These are phyloP conservation scores for Apocynum venetum DNA, from an alignment of 257 asterid genomes.

Conservation along the genomic window DNA sequence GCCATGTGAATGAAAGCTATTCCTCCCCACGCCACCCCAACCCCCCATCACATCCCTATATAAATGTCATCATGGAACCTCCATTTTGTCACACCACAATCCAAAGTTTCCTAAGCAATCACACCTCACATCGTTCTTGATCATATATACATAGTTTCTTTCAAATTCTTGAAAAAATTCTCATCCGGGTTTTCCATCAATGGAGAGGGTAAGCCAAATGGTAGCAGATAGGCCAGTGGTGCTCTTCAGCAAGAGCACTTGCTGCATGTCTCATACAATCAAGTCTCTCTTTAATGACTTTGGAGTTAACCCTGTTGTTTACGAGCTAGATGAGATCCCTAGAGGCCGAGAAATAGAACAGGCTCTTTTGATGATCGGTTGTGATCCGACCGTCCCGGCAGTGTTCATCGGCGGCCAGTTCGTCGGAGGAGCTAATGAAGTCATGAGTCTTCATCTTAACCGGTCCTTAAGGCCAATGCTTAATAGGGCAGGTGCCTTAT, in stretches of 20 bases:
- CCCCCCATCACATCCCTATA: constrained; percentile 24
- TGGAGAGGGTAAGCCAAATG: constrained; percentile 63
- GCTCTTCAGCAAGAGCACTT: constrained; percentile 64
- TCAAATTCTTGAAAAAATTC: neutral
- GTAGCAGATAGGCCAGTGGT: constrained; percentile 71
- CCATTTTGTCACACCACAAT: constrained; percentile 41
- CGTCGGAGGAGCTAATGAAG: constrained; percentile 70
- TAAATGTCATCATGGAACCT: constrained; percentile 27
- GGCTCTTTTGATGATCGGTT: constrained; percentile 43
- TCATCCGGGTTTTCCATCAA: constrained; percentile 6
- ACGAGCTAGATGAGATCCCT: constrained; percentile 68
- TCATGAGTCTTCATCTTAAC: constrained; percentile 73
- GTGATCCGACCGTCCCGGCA: constrained; percentile 55
- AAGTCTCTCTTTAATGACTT: constrained; percentile 59
- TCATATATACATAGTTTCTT: no score
- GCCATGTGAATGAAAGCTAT: constrained; percentile 9
- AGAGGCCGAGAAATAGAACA: constrained; percentile 70
- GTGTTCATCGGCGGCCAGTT: constrained; percentile 68
- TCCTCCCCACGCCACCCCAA: neutral
- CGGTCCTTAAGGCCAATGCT: constrained; percentile 66
- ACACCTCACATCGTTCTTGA: no score
- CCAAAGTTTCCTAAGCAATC: constrained; percentile 9
- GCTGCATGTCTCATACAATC: constrained; percentile 68
- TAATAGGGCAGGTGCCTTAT: constrained; percentile 66
- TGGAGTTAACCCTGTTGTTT: constrained; percentile 53